Conservation (phyloP, 768 basidiomycete genomes). For the Pulveroboletus frians region DNA sequence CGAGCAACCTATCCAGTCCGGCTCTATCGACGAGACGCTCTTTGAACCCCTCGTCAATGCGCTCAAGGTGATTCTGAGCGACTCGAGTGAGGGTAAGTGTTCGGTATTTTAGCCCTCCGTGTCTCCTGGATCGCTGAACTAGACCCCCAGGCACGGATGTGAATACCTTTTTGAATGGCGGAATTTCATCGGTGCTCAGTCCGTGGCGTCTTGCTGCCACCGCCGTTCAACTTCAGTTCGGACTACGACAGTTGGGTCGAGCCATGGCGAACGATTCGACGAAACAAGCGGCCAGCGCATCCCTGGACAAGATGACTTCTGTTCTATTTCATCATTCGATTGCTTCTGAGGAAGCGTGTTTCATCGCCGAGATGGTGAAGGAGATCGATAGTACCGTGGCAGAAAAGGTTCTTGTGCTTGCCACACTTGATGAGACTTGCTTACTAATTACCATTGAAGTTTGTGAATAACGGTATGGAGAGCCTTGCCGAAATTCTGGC, state of each 20-base stretch:
- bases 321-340: conserved; percentile 70
- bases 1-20: conserved; percentile 52
- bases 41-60: conserved; percentile 64
- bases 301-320: conserved; percentile 60
- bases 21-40: conserved; percentile 43
- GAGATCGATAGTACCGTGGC: conserved; percentile 64
- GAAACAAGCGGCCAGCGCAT: conserved; percentile 49
- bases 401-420: conserved; percentile 46
- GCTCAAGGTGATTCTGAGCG: conserved; percentile 60
- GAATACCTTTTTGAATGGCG: conserved; percentile 50
- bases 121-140: not conserved
- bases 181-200: conserved; percentile 62
- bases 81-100: conserved; percentile 50
- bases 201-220: conserved; percentile 84
- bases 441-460: conserved; percentile 35
- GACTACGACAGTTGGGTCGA: conserved; percentile 67
- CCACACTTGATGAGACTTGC: not conserved
- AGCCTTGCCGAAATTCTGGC: conserved; percentile 55
- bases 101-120: not conserved
- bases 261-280: conserved; percentile 54
- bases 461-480: conserved; percentile 69
- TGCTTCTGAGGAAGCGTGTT: conserved; percentile 74
- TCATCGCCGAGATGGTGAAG: conserved; percentile 76
- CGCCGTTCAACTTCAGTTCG: conserved; percentile 71
- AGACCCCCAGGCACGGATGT: conserved; percentile 34